Base-by-base conservation (phyloP, 495 filamentous ascomycete genomes). In the Parathielavia appendiculata region DNA sequence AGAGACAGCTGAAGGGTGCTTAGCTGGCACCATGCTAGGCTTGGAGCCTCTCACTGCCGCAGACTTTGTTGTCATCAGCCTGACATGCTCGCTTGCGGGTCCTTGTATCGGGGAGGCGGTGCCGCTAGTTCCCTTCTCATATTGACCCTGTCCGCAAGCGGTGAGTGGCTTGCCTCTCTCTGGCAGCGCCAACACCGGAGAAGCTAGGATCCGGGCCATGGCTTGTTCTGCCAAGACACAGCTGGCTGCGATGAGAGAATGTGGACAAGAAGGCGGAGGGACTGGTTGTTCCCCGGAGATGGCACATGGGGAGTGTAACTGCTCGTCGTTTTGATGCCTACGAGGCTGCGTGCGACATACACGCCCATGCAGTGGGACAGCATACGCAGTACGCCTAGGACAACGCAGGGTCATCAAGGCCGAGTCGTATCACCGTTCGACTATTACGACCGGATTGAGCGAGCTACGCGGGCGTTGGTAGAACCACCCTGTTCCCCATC, bases 81-180 rank as follows among this genome's bases (percentile, higher is more conserved):
- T 32, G 41, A 30, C 26, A 30, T 30, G 39, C 6, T 19, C 13
- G 17, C 26, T 32, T 14, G 45, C 19, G 26, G 43, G 39, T 19
- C 52, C 26, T 30, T 30, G 54, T 49, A 34, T 30, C 51, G 44
- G 26, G 26, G 54, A 34, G 58, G 58, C 58, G 51, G 58, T 60
- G 58, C 58, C 34, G 44, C 38, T 60, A 60, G 51, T 35, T 54
- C 26, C 23, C 20, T 36, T 43, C 12, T 46, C 32, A 34, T 22
- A 22, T 34, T 35, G 43, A 36, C 23, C 19, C 23, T 20, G 17
- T 13, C 36, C 34, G 34, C 41, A 30, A 40, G 58, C 58, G 52
- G 58, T 60, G 58, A 55, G 45, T 55, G 58, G 45, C 35, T 4
- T 23, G 46, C n/a, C 26, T 41, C 6, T 11, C 22, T 35, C 36